A percentile compares a stretch with the other conserved stretches of the same genome.
Evolutionary conservation across 306 rosid genomes (phyloP).

Genomic region (Macrotyloma uniflorum): DNA sequence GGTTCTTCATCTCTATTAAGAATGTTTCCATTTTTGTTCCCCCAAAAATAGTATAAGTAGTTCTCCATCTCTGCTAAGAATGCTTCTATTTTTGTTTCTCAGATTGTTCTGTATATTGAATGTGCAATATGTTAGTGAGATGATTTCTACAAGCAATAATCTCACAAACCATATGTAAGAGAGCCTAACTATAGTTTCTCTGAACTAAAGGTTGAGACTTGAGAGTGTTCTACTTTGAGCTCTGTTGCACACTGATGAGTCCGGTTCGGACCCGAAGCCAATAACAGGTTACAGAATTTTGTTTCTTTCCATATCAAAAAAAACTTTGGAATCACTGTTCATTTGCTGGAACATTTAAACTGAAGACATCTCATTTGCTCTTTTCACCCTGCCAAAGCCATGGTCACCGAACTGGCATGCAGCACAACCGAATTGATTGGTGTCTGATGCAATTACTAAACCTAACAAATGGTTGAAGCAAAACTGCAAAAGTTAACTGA

Average conservation of each 20-base stretch:
- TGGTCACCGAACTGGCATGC: not conserved
- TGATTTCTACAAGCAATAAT: not conserved
- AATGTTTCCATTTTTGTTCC: no score
- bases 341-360: constrained; percentile 1
- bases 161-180: constrained; percentile 7
- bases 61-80: not conserved
- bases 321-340: constrained; percentile 1
- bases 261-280: not conserved
- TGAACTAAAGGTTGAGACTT: not conserved
- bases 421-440: constrained; percentile 13
- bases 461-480: constrained; percentile 19
- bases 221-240: constrained; percentile 5
- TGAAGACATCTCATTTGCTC: not conserved
- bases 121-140: not conserved
- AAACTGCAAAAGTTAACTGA: constrained; percentile 1
- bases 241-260: constrained; percentile 31
- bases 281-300: not conserved
- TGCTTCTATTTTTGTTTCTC: constrained; percentile 26
- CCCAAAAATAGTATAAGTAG: constrained; percentile 4
- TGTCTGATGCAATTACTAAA: not conserved
- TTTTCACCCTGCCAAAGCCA: not conserved
- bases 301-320: constrained; percentile 15
- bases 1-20: no score
- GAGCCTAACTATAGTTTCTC: constrained; percentile 5
- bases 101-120: not conserved